Evolutionary conservation across 106 monocot genomes (phyloP), one percentile per base, ranked within the genome.

Genomic region (Dioscorea dumetorum): DNA sequence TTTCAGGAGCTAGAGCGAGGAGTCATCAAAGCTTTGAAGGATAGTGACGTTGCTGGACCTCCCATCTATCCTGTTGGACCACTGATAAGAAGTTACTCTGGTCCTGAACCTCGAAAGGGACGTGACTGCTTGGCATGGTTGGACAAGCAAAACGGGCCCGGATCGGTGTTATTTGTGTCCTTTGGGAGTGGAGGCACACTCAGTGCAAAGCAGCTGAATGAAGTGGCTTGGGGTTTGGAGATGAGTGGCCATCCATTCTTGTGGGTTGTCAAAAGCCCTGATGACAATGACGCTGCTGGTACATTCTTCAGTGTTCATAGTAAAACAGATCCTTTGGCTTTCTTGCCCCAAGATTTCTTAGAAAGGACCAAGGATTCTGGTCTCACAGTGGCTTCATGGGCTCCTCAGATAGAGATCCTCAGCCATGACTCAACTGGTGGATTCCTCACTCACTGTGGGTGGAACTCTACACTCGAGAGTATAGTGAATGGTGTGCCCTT

Each of bases 1-100:
- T 88, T 88, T 60, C 67, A 78, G 5, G 84, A 65, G 9, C 56
- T 88, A 14, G 88, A 88, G 64, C 78, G 79, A 8, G 81, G 53
- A 13, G 53, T 70, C 21, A 78, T 76, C n/a, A 57, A 49, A 19
- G 32, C 64, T 2, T 64, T 81, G 6, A 18, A 50, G 67, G 8
- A 16, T n/a, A n/a, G n/a, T 0, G 69, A 76, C 6, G 61, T 70
- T 0, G 73, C 67, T 3, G 17, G 71, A 20, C 87, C 87, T 0
- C 77, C 87, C 53, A 70, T 83, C 12, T 83, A 77, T 63, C 74
- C 75, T 1, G 72, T 88, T 6, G 88, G 88, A 2, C 88, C 88
- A 51, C 69, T 88, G 58, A 60, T 81, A 12, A 64, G 69, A 57
- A 33, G 62, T 28, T 33, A 33, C 67, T 9, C 10, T 2, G 7